Base-by-base conservation (phyloP, 2,329 filamentous ascomycete genomes). In the Akanthomyces lecanii region DNA sequence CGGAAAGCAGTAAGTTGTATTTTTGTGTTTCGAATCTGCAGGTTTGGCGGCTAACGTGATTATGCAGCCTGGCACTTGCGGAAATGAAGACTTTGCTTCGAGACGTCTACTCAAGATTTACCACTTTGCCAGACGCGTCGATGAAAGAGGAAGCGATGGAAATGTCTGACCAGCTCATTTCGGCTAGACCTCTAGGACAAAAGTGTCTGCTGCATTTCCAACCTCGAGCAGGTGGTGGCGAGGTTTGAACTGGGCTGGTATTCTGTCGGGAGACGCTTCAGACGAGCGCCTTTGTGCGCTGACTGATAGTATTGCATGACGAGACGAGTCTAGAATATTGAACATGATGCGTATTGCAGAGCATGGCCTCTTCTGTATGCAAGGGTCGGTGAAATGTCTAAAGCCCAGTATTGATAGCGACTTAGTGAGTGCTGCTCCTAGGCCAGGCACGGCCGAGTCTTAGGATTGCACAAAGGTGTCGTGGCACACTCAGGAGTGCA, bases 91-190 rank as follows among this genome's bases (percentile, higher is more conserved):
- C 80, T 1, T 70, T 90, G 25, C 76, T 90, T 12, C 77, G 78
- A n/a, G 84, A 84, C 59, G 78, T 89, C 1, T 90, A 90, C 71
- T 82, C 81, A 3, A 74, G 73, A 16, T 89, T 82, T 63, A 77
- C 73, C 30, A 89, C 87, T 0, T 72, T 81, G 8, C 79, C 83
- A 0, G 84, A 88, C 38, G 64, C 70, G 10, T 77, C 76, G 16
- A 86, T 85, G 80, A 82, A 79, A 67, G 74, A 74, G 6, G 80
- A 78, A 36, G 79, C 79, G 28, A 89, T 90, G 88, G 77, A 78
- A 40, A 85, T 89, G 78, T 81, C 84, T 25, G 87, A 90, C 69
- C 87, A 89, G 70, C 77, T 89, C 38, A 89, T 90, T 62, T 88
- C 87, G 10, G 83, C 86, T 18, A 78, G 87, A 53, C 87, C 87